phyloP scores from a whole-genome alignment of 768 basidiomycete species.

The Boletales sp. region DNA sequence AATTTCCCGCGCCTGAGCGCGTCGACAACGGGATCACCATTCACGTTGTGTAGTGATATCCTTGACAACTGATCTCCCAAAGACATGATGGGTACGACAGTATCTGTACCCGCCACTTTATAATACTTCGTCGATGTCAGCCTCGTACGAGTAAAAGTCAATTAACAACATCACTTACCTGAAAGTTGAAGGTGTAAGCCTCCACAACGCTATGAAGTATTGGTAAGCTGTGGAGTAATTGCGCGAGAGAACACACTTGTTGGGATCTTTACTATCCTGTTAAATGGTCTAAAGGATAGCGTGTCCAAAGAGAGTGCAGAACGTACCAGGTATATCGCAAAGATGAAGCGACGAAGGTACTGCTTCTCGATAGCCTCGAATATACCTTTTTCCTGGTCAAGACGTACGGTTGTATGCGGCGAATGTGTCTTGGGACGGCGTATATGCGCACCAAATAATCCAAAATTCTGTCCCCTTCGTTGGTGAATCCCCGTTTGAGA shows the following conservation, averaged over 20 bases:
- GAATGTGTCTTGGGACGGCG: slow-evolving; percentile 7
- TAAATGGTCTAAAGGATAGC: background rate
- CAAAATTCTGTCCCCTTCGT: slow-evolving; percentile 78
- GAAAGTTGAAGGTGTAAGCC: slow-evolving; percentile 86
- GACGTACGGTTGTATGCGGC: slow-evolving; percentile 2
- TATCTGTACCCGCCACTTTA: slow-evolving; percentile 55
- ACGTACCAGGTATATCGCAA: slow-evolving; percentile 78
- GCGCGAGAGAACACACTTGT: slow-evolving; percentile 50
- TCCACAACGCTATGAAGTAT: slow-evolving; percentile 64
- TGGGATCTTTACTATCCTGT: slow-evolving; percentile 82
- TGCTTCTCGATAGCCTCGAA: slow-evolving; percentile 83
- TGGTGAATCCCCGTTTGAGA: slow-evolving; percentile 72
- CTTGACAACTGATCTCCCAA: slow-evolving; percentile 58
- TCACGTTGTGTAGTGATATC: slow-evolving; percentile 40
- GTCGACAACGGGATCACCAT: slow-evolving; percentile 55
- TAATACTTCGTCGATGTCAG: slow-evolving; percentile 53
- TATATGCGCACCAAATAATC: slow-evolving; percentile 65
- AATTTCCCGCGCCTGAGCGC: slow-evolving; percentile 56
- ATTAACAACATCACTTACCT: slow-evolving; percentile 36
- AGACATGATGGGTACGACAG: slow-evolving; percentile 67
- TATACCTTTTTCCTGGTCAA: slow-evolving; percentile 72
- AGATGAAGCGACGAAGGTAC: slow-evolving; percentile 82
- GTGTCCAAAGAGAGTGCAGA: background rate
- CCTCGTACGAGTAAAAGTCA: background rate
- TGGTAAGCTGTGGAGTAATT: slow-evolving; percentile 10